These are phyloP conservation scores for Penicillium ochrochloron DNA, from an alignment of 495 filamentous ascomycete species.

Conservation along the genomic window DNA sequence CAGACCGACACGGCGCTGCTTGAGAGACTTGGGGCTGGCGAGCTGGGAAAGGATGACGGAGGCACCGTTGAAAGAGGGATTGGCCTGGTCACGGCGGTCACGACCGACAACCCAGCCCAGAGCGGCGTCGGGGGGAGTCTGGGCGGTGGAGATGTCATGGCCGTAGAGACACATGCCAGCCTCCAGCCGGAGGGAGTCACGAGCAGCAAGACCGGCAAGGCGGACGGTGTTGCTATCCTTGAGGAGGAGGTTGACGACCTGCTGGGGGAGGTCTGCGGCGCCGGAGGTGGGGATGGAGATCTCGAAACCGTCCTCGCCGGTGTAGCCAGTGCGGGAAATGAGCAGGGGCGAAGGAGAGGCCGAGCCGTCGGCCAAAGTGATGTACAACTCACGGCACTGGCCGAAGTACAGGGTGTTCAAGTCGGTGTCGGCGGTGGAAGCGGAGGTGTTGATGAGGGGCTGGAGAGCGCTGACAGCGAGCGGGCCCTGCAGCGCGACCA, in stretches of 20 bases:
- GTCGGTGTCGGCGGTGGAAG: slow-evolving; percentile 50
- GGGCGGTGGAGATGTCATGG: slow-evolving; percentile 90
- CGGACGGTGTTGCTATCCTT: slow-evolving; percentile 64
- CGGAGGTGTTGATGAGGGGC: slow-evolving; percentile 52
- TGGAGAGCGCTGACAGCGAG: slow-evolving; percentile 67
- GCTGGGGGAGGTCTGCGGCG: slow-evolving; percentile 42
- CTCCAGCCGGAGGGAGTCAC: slow-evolving; percentile 91
- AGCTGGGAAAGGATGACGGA: slow-evolving; percentile 74
- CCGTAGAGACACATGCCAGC: slow-evolving; percentile 98
- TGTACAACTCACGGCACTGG: slow-evolving; percentile 60
- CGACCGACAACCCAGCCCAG: slow-evolving; percentile 86
- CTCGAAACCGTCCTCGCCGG: slow-evolving; percentile 97
- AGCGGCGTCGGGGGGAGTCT: slow-evolving; percentile 83
- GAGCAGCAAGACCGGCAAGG: slow-evolving; percentile 84
- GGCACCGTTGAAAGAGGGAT: slow-evolving; percentile 74
- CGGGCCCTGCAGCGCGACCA: slow-evolving; percentile 90
- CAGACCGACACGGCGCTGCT: slow-evolving; percentile 77
- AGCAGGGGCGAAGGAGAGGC: slow-evolving; percentile 61
- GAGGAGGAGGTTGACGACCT: slow-evolving; percentile 67
- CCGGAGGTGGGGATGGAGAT: slow-evolving; percentile 72
- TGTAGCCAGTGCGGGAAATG: slow-evolving; percentile 89
- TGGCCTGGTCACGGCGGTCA: slow-evolving; percentile 61
- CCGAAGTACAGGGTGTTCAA: slow-evolving; percentile 81
- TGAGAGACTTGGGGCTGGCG: slow-evolving; percentile 67
- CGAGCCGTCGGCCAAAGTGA: slow-evolving; percentile 53